Evolutionary conservation across 2,329 filamentous ascomycete species (phyloP).

Genomic region (Aspergillus sp.): DNA sequence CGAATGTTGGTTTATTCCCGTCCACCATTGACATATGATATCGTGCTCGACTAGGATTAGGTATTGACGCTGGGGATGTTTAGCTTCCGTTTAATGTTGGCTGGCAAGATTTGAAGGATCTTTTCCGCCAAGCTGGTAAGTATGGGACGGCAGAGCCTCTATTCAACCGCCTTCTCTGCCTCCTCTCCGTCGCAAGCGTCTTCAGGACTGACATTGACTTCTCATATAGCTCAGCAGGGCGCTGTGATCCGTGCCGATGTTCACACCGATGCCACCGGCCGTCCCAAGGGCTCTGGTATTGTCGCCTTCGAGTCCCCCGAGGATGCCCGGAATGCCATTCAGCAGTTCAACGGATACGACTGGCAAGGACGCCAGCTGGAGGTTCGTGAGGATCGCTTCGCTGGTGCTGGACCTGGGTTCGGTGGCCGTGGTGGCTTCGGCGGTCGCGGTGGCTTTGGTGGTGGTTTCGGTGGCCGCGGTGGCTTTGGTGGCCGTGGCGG

Average conservation of each 20-base stretch:
- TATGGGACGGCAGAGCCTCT: constrained; percentile 29
- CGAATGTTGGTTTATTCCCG: constrained; percentile 78
- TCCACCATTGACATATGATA: constrained; percentile 14
- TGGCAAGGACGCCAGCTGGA: constrained; percentile 95
- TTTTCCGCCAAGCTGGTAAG: constrained; percentile 97
- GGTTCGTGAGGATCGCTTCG: constrained; percentile 94
- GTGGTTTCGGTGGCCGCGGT: constrained; percentile 52
- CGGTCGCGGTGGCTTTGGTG: constrained; percentile 43
- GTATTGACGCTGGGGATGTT: constrained; percentile 41
- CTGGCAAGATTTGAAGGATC: constrained; percentile 98
- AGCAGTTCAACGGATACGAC: constrained; percentile 97
- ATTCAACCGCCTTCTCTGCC: constrained; percentile 13
- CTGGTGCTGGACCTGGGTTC: constrained; percentile 57
- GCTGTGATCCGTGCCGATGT: constrained; percentile 93
- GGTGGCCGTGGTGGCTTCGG: constrained; percentile 47
- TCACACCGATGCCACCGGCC: constrained; percentile 84
- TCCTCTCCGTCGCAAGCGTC: background rate
- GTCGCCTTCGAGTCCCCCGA: constrained; percentile 95
- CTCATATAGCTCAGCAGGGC: constrained; percentile 57
- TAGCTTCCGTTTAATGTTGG: constrained; percentile 96
- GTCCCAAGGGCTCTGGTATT: constrained; percentile 94
- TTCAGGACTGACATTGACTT: constrained; percentile 32
- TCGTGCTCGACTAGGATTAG: constrained; percentile 20
- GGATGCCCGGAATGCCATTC: constrained; percentile 92
- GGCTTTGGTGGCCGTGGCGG: constrained; percentile 58